phyloP scores from a whole-genome alignment of 1,284 basidiomycete genomes.

The Chalciporus piperatoides region DNA sequence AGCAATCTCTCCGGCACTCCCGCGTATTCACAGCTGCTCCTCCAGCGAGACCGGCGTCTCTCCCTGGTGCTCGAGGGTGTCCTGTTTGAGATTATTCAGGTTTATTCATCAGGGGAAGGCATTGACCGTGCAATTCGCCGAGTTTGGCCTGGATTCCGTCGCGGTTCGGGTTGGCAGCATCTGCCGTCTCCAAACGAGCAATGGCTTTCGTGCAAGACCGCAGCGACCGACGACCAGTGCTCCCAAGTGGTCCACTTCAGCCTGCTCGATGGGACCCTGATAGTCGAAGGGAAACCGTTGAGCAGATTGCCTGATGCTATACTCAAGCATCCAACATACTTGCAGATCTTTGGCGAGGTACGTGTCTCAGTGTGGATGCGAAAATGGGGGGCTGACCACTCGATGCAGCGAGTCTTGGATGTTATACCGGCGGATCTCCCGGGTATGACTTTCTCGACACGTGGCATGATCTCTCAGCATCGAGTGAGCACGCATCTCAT shows the following conservation, averaged over 20 bases:
- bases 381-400: neutral
- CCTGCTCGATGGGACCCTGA: slow-evolving; percentile 39
- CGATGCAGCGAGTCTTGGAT: slow-evolving; percentile 33
- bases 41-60: slow-evolving; percentile 30
- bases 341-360: slow-evolving; percentile 33
- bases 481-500: slow-evolving; percentile 14
- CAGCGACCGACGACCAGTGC: slow-evolving; percentile 1
- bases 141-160: slow-evolving; percentile 38
- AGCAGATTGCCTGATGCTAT: slow-evolving; percentile 38
- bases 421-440: slow-evolving; percentile 34
- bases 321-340: slow-evolving; percentile 32
- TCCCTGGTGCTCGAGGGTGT: slow-evolving; percentile 27
- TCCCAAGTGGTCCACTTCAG: slow-evolving; percentile 38
- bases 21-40: slow-evolving; percentile 14
- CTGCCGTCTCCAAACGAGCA: slow-evolving; percentile 29
- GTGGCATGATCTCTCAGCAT: slow-evolving; percentile 22
- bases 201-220: slow-evolving; percentile 37
- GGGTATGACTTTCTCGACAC: slow-evolving; percentile 37
- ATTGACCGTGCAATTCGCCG: slow-evolving; percentile 35
- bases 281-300: slow-evolving; percentile 41
- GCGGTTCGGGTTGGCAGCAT: slow-evolving; percentile 32
- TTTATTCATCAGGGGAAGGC: slow-evolving; percentile 13
- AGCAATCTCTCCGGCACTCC: slow-evolving; percentile 9
- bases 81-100: slow-evolving; percentile 15
- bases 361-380: neutral